Conservation (phyloP, 2,329 filamentous ascomycete species). For the Penicillium sp. region DNA sequence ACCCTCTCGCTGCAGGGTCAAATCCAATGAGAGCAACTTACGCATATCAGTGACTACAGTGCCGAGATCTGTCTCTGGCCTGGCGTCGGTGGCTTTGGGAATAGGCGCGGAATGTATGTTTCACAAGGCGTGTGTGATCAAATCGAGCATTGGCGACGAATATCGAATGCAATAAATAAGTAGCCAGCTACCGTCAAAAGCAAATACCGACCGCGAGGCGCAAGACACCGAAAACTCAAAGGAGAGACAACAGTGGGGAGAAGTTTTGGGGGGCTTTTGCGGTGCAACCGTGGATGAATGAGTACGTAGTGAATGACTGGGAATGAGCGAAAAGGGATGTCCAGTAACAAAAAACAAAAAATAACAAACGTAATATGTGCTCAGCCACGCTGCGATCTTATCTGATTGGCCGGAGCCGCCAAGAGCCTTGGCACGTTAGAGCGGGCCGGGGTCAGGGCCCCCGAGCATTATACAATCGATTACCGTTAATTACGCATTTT, state of each 20-base stretch:
- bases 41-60: background rate
- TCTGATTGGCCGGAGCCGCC: background rate
- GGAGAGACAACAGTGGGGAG: background rate
- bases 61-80: background rate
- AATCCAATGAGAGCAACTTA: background rate
- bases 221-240: background rate
- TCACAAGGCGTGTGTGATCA: background rate
- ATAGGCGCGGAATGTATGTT: background rate
- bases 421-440: background rate
- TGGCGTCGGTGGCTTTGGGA: background rate
- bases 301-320: background rate
- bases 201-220: background rate
- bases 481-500: background rate
- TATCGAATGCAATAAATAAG: background rate
- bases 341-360: background rate
- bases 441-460: no score
- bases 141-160: background rate
- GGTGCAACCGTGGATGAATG: background rate
- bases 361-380: no score
- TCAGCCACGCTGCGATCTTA: background rate
- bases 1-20: background rate
- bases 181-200: background rate
- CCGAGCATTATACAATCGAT: no score
- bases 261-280: background rate
- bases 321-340: background rate